Conservation (phyloP, 306 rosid genomes). For the Cucumis cinereus region DNA sequence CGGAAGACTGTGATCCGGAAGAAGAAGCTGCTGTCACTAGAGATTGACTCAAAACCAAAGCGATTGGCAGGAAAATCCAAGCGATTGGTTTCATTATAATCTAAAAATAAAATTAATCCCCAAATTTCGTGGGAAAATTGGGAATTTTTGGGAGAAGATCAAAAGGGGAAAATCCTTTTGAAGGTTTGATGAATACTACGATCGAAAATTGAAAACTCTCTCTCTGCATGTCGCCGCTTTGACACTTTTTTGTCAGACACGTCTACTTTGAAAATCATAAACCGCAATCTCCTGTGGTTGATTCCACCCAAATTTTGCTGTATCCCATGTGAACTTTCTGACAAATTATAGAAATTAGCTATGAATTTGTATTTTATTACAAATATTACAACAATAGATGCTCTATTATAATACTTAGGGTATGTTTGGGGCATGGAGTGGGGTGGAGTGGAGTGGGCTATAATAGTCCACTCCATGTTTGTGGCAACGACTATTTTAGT, state of each 20-base stretch:
- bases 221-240: neutral
- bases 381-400: too few species aligned
- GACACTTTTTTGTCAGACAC: neutral
- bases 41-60: constrained; percentile 3
- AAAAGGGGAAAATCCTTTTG: neutral
- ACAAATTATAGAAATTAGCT: too few species aligned
- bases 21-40: constrained; percentile 9
- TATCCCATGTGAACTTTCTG: neutral
- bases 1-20: constrained; percentile 31
- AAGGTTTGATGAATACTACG: neutral
- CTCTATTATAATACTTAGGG: too few species aligned
- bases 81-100: neutral
- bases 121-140: neutral
- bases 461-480: too few species aligned
- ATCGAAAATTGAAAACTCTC: neutral
- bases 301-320: neutral
- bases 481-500: too few species aligned
- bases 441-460: too few species aligned
- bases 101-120: neutral
- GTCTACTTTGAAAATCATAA: neutral
- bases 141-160: neutral
- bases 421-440: too few species aligned
- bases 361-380: too few species aligned
- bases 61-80: neutral
- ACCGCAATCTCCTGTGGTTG: neutral